Percentiles rank a stretch among this genome's conserved stretches.
phyloP scores from a whole-genome alignment of 768 basidiomycete genomes.

The Lactifluus pinguis region DNA sequence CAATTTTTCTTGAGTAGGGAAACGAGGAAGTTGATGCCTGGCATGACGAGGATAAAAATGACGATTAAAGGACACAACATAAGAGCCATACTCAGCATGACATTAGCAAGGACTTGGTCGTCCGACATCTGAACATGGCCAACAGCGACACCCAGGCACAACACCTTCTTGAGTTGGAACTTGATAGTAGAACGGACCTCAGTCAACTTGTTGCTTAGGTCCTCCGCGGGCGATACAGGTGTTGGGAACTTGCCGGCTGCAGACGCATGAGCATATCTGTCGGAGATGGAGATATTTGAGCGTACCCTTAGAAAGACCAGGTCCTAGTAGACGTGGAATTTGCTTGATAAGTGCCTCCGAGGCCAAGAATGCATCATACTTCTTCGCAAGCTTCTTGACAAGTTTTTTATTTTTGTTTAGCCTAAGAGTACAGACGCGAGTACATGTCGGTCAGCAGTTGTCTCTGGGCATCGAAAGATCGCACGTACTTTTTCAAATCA shows the following conservation, averaged over 20 bases:
- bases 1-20: slow-evolving; percentile 99
- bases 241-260: slow-evolving; percentile 99
- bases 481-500: slow-evolving; percentile 89
- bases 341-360: slow-evolving; percentile 99
- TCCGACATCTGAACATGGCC: slow-evolving; percentile 97
- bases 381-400: slow-evolving; percentile 99
- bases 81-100: slow-evolving; percentile 77
- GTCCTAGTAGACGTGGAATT: slow-evolving; percentile 98
- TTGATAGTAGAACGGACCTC: slow-evolving; percentile 99
- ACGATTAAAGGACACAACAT: background rate
- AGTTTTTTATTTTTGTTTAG: slow-evolving; percentile 99
- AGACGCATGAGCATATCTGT: background rate
- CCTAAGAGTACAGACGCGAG: slow-evolving; percentile 33
- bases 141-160: slow-evolving; percentile 97
- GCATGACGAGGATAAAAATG: background rate
- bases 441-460: background rate
- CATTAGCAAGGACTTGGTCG: slow-evolving; percentile 93
- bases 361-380: slow-evolving; percentile 97
- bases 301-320: slow-evolving; percentile 96
- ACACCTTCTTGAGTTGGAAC: slow-evolving; percentile 99
- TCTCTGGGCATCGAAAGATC: background rate
- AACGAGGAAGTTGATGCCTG: slow-evolving; percentile 99
- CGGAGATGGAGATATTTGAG: background rate
- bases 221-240: slow-evolving; percentile 87
- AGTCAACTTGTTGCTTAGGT: slow-evolving; percentile 78